Evolutionary conservation across 106 monocot species (phyloP).

Genomic region (Dendrobium catenatum): DNA sequence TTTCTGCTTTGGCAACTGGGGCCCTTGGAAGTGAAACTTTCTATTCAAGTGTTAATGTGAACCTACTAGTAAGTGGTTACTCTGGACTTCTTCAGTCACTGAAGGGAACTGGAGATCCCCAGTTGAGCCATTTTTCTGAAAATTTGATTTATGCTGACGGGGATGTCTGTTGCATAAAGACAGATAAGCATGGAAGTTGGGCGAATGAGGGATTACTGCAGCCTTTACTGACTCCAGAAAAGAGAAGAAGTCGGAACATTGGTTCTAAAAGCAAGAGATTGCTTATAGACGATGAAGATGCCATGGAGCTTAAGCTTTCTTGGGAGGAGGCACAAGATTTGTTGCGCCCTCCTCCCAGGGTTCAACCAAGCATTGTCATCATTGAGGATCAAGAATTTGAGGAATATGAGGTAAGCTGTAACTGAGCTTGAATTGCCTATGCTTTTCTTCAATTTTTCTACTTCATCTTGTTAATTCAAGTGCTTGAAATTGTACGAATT

Average conservation of each 20-base stretch:
- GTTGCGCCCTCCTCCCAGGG: constrained; percentile 65
- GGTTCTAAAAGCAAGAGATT: constrained; percentile 74
- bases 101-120: constrained; percentile 39
- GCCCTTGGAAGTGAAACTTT: constrained; percentile 49
- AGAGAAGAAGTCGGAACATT: constrained; percentile 61
- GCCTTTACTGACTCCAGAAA: constrained; percentile 31
- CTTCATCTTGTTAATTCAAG: not conserved
- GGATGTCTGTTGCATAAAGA: constrained; percentile 43
- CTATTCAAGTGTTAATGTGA: constrained; percentile 53
- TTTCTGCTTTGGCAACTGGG: constrained; percentile 88
- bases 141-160: constrained; percentile 41
- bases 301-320: constrained; percentile 78
- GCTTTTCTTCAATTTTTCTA: not conserved
- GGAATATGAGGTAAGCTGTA: constrained; percentile 82
- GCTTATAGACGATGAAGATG: constrained; percentile 77
- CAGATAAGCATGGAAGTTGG: constrained; percentile 39
- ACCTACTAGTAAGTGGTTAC: constrained; percentile 72
- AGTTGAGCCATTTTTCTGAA: constrained; percentile 36
- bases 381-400: constrained; percentile 96
- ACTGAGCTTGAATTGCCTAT: not conserved
- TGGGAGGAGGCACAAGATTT: constrained; percentile 98
- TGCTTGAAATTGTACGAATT: not conserved
- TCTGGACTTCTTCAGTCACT: constrained; percentile 48
- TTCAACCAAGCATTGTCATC: constrained; percentile 72
- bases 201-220: constrained; percentile 52